Conservation (phyloP, 2,329 filamentous ascomycete genomes). For the Thielaviopsis populi region DNA sequence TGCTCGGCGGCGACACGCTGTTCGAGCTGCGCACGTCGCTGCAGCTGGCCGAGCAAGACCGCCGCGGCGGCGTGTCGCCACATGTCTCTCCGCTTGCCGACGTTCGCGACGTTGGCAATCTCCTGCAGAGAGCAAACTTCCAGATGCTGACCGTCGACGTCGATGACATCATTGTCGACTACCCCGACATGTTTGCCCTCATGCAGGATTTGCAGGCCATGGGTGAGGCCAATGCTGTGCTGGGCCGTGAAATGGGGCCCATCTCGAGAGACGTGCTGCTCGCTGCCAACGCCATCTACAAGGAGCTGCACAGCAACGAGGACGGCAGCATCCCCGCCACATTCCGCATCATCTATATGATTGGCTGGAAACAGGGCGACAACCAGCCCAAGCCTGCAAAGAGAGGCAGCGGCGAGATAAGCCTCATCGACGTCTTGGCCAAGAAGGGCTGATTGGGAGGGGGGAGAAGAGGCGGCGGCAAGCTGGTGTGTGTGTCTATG, state of each 20-base stretch:
- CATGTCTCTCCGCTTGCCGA: constrained; percentile 86
- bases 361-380: constrained; percentile 82
- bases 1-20: constrained; percentile 89
- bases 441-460: constrained; percentile 8
- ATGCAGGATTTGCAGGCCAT: constrained; percentile 93
- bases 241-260: constrained; percentile 66
- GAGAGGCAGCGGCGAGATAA: constrained; percentile 74
- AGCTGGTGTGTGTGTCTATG: too few relatives aligned
- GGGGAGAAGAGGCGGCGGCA: neutral
- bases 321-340: constrained; percentile 72
- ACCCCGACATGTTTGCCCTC: constrained; percentile 73
- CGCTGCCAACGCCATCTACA: constrained; percentile 79
- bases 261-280: constrained; percentile 72
- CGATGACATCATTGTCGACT: constrained; percentile 93
- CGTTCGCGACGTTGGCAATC: constrained; percentile 75
- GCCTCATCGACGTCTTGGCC: constrained; percentile 63
- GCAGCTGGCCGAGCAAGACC: constrained; percentile 81
- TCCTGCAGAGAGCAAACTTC: constrained; percentile 78
- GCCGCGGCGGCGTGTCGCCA: constrained; percentile 78
- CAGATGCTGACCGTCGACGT: constrained; percentile 93
- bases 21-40: constrained; percentile 87
- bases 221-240: constrained; percentile 83
- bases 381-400: constrained; percentile 66
- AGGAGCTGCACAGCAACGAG: constrained; percentile 68
- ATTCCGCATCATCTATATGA: constrained; percentile 95